Evolutionary conservation across 1,284 basidiomycete genomes (phyloP).

Genomic region (Vanrija sp.): DNA sequence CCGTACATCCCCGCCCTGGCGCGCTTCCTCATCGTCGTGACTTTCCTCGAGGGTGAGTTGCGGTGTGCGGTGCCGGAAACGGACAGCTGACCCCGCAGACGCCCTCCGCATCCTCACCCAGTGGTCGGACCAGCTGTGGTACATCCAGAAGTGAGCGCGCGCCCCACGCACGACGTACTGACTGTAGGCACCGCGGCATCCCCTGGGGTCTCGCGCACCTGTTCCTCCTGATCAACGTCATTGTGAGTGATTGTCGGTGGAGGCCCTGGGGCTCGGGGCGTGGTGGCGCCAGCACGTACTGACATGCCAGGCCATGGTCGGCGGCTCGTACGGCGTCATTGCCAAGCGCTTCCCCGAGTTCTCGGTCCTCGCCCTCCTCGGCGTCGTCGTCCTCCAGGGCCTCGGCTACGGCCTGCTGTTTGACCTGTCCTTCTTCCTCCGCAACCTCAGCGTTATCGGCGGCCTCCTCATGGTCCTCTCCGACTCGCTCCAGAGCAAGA

Average conservation of each 20-base stretch:
- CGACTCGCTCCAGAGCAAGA: constrained; percentile 83
- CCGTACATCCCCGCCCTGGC: constrained; percentile 93
- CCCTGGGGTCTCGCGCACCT: constrained; percentile 90
- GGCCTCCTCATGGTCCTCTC: constrained; percentile 97
- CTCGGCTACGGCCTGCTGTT: constrained; percentile 93
- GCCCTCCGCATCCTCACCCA: constrained; percentile 89
- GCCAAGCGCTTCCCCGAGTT: constrained; percentile 81
- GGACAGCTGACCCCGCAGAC: constrained; percentile 48
- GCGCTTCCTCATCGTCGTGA: constrained; percentile 95
- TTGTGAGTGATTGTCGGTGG: constrained; percentile 59
- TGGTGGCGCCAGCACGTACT: not conserved
- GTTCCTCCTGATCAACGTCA: constrained; percentile 86
- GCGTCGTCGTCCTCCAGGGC: constrained; percentile 90
- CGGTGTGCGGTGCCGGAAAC: not conserved
- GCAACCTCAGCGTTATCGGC: constrained; percentile 86
- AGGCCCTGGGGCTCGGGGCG: not conserved
- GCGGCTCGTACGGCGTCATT: constrained; percentile 82
- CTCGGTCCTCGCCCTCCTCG: constrained; percentile 81
- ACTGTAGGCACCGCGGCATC: constrained; percentile 78
- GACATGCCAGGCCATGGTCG: constrained; percentile 71
- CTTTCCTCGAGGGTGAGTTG: constrained; percentile 81
- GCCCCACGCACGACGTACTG: not conserved
- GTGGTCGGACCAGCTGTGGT: constrained; percentile 96
- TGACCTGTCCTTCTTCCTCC: constrained; percentile 99
- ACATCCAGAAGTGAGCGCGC: constrained; percentile 75